A percentile compares a stretch with the other conserved stretches of the same genome.
phyloP scores from a whole-genome alignment of 805 yeast genomes.

The Yarrowia porcina region DNA sequence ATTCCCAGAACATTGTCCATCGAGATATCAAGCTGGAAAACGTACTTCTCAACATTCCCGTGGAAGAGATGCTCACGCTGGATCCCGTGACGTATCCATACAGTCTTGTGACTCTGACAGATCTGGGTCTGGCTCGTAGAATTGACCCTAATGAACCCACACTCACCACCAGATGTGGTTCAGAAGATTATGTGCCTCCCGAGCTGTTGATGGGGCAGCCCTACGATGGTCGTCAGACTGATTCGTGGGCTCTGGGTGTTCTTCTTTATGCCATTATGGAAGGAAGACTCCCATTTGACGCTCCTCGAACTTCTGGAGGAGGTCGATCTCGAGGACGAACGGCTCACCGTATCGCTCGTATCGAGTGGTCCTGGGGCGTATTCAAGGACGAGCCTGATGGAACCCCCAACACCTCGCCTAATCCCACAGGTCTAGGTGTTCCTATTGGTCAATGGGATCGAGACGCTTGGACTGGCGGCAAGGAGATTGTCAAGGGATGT shows the following conservation, averaged over 20 bases:
- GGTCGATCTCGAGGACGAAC: slow-evolving; percentile 50
- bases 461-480: slow-evolving; percentile 48
- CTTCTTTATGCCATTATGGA: slow-evolving; percentile 81
- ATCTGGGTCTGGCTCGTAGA: slow-evolving; percentile 81
- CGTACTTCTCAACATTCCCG: slow-evolving; percentile 47
- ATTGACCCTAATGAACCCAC: slow-evolving; percentile 59
- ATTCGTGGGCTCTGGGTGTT: slow-evolving; percentile 94
- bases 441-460: slow-evolving; percentile 28
- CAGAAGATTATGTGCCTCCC: slow-evolving; percentile 95
- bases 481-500: slow-evolving; percentile 49
- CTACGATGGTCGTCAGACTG: slow-evolving; percentile 88
- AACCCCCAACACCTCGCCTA: slow-evolving; percentile 12
- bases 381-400: slow-evolving; percentile 37
- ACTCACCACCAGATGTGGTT: slow-evolving; percentile 87
- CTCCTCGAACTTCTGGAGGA: slow-evolving; percentile 49
- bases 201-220: slow-evolving; percentile 86
- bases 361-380: slow-evolving; percentile 83
- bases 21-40: slow-evolving; percentile 91
- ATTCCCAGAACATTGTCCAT: slow-evolving; percentile 67
- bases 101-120: slow-evolving; percentile 63
- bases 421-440: slow-evolving; percentile 24
- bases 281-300: slow-evolving; percentile 86
- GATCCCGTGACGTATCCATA: slow-evolving; percentile 30
- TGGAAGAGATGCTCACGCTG: slow-evolving; percentile 38
- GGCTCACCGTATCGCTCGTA: slow-evolving; percentile 86